Percentiles rank a stretch among this genome's conserved stretches.
These are phyloP conservation scores for Tilletiopsis washingtonensis DNA, from an alignment of 1,284 basidiomycete genomes.

Conservation along the genomic window DNA sequence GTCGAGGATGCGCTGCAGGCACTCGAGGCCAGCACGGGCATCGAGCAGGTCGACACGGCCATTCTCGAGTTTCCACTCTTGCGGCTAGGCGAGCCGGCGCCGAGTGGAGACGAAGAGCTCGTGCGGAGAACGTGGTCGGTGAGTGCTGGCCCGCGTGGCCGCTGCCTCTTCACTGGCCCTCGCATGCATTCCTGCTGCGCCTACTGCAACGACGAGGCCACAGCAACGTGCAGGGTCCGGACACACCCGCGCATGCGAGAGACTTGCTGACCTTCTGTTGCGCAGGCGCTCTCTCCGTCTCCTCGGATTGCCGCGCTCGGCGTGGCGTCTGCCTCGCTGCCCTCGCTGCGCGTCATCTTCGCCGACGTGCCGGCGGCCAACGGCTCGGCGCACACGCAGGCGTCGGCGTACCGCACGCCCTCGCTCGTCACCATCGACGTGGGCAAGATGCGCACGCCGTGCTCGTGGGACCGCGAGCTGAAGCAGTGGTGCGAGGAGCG, in stretches of 20 bases:
- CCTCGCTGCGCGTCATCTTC: neutral
- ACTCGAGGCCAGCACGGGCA: slow-evolving; percentile 26
- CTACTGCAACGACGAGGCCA: no score
- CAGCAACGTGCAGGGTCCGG: no score
- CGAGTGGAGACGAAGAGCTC: neutral
- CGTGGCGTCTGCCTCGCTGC: neutral
- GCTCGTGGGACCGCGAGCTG: slow-evolving; percentile 21
- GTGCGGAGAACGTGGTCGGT: slow-evolving; percentile 5
- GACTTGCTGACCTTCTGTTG: neutral
- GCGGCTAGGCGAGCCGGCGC: slow-evolving; percentile 12
- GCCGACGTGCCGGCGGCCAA: neutral
- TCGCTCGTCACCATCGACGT: slow-evolving; percentile 1
- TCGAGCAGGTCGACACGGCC: slow-evolving; percentile 33
- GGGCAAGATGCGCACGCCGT: slow-evolving; percentile 3
- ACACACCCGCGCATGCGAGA: neutral
- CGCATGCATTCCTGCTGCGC: no score
- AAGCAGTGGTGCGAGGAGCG: slow-evolving; percentile 22
- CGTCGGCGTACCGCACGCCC: no score
- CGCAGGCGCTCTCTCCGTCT: neutral
- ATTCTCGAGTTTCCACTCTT: slow-evolving; percentile 23
- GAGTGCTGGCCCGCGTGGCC: no score
- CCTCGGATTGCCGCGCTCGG: neutral
- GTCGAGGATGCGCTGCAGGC: slow-evolving; percentile 30
- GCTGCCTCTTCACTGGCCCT: no score
- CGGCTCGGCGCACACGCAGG: neutral